Percentiles rank a stretch among this genome's conserved stretches.
Evolutionary conservation across 208 protist species (phyloP).

Genomic region (Leishmania tropica): DNA sequence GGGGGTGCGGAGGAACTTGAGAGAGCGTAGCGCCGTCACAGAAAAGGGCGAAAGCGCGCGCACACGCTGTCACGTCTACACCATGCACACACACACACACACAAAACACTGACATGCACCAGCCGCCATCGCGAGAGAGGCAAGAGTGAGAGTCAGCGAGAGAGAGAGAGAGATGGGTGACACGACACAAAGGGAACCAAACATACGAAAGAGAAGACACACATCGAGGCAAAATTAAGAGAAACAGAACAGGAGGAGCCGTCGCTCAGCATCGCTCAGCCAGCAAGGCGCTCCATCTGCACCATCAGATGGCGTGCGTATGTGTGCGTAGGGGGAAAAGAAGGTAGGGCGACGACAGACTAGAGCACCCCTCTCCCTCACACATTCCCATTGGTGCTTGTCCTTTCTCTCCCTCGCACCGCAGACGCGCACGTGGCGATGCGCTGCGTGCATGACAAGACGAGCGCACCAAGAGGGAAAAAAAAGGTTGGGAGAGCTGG

Average conservation of each 20-base stretch:
- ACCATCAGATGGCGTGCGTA: not conserved
- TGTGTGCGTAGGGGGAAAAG: not conserved
- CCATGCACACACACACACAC: not conserved
- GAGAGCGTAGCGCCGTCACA: not conserved
- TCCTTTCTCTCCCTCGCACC: not conserved
- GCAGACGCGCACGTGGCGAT: no score
- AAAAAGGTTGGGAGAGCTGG: not conserved
- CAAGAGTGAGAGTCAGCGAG: no score
- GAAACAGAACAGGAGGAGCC: constrained; percentile 3
- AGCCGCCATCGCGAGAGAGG: no score
- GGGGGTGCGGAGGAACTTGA: not conserved
- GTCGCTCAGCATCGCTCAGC: not conserved
- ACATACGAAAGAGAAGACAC: constrained; percentile 8
- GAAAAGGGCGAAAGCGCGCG: not conserved
- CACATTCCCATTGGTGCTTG: not conserved
- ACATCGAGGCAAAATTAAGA: constrained; percentile 9
- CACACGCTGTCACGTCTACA: not conserved
- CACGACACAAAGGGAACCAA: not conserved
- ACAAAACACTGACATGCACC: no score
- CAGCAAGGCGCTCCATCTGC: not conserved
- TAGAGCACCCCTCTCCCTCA: not conserved
- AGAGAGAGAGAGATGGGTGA: not conserved
- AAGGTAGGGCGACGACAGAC: not conserved
- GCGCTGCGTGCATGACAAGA: not conserved
- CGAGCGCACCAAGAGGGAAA: not conserved